Conservation (phyloP, 2,329 filamentous ascomycete species). For the Coniochaeta sp. region DNA sequence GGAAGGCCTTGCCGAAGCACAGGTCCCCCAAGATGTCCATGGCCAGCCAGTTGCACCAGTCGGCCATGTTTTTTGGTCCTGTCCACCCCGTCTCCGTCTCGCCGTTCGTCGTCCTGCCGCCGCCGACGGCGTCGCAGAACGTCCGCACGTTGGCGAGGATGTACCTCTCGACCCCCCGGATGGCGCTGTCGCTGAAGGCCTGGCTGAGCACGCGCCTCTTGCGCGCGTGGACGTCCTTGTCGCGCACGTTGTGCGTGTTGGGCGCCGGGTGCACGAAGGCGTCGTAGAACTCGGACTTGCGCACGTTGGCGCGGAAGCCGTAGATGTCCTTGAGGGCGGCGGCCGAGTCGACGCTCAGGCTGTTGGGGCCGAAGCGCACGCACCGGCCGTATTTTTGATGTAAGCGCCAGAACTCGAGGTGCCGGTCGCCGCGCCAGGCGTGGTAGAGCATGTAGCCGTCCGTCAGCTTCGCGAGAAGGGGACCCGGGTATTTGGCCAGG, state of each 20-base stretch:
- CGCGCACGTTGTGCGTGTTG: conserved; percentile 67
- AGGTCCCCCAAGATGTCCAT: conserved; percentile 57
- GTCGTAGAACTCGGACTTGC: conserved; percentile 67
- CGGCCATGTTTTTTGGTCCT: conserved; percentile 51
- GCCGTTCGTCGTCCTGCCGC: conserved; percentile 22
- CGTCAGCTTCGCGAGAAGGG: conserved; percentile 56
- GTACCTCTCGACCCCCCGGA: conserved; percentile 62
- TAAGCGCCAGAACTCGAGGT: conserved; percentile 63
- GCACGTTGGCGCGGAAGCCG: conserved; percentile 54
- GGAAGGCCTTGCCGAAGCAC: conserved; percentile 55
- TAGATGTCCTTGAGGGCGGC: conserved; percentile 61
- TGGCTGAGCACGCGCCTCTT: conserved; percentile 67
- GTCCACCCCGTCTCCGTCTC: conserved; percentile 49
- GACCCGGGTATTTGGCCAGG: conserved; percentile 57
- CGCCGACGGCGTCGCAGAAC: conserved; percentile 53
- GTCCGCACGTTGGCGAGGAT: conserved; percentile 59
- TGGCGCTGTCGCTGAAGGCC: conserved; percentile 59
- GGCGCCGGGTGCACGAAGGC: conserved; percentile 64
- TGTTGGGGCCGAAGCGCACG: conserved; percentile 74
- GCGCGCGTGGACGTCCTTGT: conserved; percentile 61
- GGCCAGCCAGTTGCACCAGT: conserved; percentile 55
- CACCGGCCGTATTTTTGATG: conserved; percentile 62
- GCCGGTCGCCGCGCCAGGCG: conserved; percentile 66
- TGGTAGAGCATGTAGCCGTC: conserved; percentile 63
- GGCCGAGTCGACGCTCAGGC: conserved; percentile 68